Evolutionary conservation across 2,329 filamentous ascomycete species (phyloP).

Genomic region (Aspergillus phoenicis): DNA sequence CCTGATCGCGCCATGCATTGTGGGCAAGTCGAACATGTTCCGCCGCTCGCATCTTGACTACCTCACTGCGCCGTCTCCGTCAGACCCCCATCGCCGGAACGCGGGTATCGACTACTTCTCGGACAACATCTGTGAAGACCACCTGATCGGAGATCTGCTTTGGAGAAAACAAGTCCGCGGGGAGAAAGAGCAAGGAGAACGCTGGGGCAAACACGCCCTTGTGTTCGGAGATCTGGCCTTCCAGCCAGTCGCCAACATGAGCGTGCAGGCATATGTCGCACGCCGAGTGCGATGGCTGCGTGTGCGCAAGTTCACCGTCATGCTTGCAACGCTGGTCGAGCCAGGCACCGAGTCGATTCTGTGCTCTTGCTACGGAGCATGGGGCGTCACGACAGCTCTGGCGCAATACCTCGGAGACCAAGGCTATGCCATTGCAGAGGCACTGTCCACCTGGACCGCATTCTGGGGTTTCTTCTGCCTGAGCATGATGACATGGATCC

Average conservation of each 20-base stretch:
- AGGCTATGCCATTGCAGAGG: slow-evolving; percentile 48
- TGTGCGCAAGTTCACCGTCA: slow-evolving; percentile 91
- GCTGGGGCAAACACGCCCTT: slow-evolving; percentile 76
- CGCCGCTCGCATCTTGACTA: slow-evolving; percentile 84
- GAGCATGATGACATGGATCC: slow-evolving; percentile 70
- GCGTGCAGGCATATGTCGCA: slow-evolving; percentile 73
- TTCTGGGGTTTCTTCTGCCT: slow-evolving; percentile 68
- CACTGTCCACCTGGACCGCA: slow-evolving; percentile 65
- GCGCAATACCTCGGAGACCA: slow-evolving; percentile 59
- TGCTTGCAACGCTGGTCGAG: slow-evolving; percentile 85
- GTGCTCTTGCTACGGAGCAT: slow-evolving; percentile 79
- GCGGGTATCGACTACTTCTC: slow-evolving; percentile 91
- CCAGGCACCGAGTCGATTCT: slow-evolving; percentile 87
- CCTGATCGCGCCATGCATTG: slow-evolving; percentile 84
- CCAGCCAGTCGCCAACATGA: slow-evolving; percentile 85
- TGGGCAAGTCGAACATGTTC: slow-evolving; percentile 99
- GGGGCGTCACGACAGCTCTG: slow-evolving; percentile 70
- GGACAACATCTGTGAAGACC: slow-evolving; percentile 95
- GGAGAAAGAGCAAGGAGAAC: slow-evolving; percentile 41
- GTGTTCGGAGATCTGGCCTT: slow-evolving; percentile 84
- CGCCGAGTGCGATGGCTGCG: slow-evolving; percentile 87
- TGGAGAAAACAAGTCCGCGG: slow-evolving; percentile 62
- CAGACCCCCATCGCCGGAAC: slow-evolving; percentile 49
- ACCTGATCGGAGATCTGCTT: slow-evolving; percentile 87
- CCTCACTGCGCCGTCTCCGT: slow-evolving; percentile 60